These are phyloP conservation scores for Penicillium verrucosum DNA, from an alignment of 2,329 filamentous ascomycete species.

Conservation along the genomic window DNA sequence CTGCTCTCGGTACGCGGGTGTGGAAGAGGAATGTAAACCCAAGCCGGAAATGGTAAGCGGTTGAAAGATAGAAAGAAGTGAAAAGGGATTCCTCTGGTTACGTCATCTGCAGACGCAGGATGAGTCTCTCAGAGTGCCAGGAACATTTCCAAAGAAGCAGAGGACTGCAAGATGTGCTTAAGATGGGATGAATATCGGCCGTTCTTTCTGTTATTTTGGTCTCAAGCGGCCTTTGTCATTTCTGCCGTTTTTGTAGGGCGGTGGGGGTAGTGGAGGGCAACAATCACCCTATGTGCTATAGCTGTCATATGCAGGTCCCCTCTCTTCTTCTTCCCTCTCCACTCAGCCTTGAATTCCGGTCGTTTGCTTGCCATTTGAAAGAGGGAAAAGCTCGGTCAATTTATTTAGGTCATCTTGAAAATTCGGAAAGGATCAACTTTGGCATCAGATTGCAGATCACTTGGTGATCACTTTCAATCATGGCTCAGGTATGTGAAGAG, in stretches of 20 bases:
- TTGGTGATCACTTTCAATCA: constrained; percentile 10
- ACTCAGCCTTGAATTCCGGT: neutral
- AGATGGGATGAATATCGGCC: neutral
- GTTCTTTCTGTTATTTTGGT: constrained; percentile 24
- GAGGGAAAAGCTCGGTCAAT: neutral
- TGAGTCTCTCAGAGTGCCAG: constrained; percentile 5
- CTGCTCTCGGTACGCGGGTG: constrained; percentile 10
- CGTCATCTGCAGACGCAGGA: constrained; percentile 11
- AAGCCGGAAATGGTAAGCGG: constrained; percentile 21
- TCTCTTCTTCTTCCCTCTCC: neutral
- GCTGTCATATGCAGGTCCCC: constrained; percentile 10
- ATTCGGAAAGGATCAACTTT: neutral
- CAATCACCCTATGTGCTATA: constrained; percentile 14
- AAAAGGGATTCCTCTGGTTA: constrained; percentile 1
- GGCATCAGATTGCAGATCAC: neutral
- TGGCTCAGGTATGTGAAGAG: constrained; percentile 28
- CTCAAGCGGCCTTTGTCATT: constrained; percentile 9
- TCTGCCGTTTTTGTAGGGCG: constrained; percentile 24
- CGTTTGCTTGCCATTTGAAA: neutral
- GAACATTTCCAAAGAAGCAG: constrained; percentile 7
- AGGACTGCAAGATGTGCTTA: constrained; percentile 2
- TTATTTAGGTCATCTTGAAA: neutral
- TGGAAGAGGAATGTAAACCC: constrained; percentile 25
- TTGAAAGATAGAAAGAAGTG: constrained; percentile 6
- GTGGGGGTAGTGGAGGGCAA: constrained; percentile 25